phyloP scores from a whole-genome alignment of 768 basidiomycete genomes.

The Trametes coccinea region DNA sequence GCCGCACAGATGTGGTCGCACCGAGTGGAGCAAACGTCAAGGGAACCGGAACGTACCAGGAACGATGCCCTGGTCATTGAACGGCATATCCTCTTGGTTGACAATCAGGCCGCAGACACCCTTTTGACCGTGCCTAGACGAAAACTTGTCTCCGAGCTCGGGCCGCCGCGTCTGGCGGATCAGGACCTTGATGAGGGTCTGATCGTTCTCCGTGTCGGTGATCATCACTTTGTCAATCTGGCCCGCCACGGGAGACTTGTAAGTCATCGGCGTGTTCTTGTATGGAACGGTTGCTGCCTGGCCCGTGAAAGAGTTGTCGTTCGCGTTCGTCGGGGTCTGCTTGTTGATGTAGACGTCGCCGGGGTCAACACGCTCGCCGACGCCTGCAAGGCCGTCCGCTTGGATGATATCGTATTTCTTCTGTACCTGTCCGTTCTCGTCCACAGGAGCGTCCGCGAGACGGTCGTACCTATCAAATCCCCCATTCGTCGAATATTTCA shows the following conservation, averaged over 20 bases:
- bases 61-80: constrained; percentile 95
- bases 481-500: constrained; percentile 6
- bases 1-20: background rate
- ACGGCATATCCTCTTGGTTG: constrained; percentile 98
- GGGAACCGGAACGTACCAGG: constrained; percentile 57
- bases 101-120: constrained; percentile 99
- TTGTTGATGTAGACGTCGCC: constrained; percentile 97
- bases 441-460: constrained; percentile 86
- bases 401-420: constrained; percentile 93
- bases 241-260: constrained; percentile 92
- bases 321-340: constrained; percentile 93
- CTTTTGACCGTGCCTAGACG: constrained; percentile 96
- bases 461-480: constrained; percentile 73
- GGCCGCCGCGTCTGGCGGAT: constrained; percentile 96
- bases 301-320: constrained; percentile 85
- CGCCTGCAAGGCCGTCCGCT: constrained; percentile 89
- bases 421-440: constrained; percentile 75
- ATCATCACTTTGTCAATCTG: constrained; percentile 98
- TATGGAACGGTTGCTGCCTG: constrained; percentile 83
- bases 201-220: constrained; percentile 95
- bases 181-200: constrained; percentile 94
- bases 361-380: constrained; percentile 91
- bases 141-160: constrained; percentile 98
- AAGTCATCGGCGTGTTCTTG: constrained; percentile 88
- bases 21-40: constrained; percentile 11